phyloP scores from a whole-genome alignment of 129 eudicot genomes.

The Lactuca saligna region DNA sequence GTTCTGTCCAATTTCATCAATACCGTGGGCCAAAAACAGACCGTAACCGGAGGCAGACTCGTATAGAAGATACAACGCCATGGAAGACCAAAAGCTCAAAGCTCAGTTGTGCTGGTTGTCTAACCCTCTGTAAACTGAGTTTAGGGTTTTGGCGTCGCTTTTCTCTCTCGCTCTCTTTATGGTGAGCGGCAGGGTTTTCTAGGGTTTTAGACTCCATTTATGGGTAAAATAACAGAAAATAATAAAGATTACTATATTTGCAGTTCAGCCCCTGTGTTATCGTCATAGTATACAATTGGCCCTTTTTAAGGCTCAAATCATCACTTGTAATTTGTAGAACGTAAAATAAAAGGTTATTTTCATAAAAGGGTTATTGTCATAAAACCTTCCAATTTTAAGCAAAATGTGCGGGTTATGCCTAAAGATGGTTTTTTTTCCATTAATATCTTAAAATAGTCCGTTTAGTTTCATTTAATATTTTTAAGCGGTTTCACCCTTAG shows the following conservation, averaged over 20 bases:
- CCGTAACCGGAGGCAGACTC: slow-evolving; percentile 84
- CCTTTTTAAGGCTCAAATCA: background rate
- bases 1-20: slow-evolving; percentile 89
- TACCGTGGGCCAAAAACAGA: slow-evolving; percentile 58
- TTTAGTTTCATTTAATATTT: too few species aligned
- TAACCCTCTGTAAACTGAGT: background rate
- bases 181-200: slow-evolving; percentile 30
- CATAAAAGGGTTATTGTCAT: too few species aligned
- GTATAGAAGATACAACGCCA: slow-evolving; percentile 60
- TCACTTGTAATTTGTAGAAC: background rate
- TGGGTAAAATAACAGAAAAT: background rate
- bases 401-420: too few species aligned
- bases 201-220: slow-evolving; percentile 31
- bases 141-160: slow-evolving; percentile 34
- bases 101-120: slow-evolving; percentile 3
- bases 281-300: background rate
- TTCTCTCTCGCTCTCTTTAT: slow-evolving; percentile 9
- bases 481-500: too few species aligned
- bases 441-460: too few species aligned
- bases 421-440: too few species aligned
- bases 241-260: background rate
- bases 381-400: too few species aligned
- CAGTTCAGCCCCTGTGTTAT: slow-evolving; percentile 7
- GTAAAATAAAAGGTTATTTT: too few species aligned
- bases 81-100: slow-evolving; percentile 19